Conservation (phyloP, 2,329 filamentous ascomycete species). For the Podosphaera xanthii region DNA sequence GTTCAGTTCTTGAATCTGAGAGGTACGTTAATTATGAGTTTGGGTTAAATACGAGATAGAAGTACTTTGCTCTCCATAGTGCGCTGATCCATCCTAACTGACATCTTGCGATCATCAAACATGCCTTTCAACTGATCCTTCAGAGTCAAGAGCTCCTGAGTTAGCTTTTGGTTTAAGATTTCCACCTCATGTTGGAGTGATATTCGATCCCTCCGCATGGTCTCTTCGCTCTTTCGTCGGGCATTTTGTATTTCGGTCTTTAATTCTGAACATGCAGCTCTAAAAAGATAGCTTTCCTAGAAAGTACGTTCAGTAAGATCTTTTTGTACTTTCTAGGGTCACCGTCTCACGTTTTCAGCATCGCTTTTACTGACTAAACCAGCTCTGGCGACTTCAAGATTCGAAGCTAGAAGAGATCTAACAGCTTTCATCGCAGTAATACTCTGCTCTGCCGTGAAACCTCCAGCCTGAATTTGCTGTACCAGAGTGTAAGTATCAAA, state of each 20-base stretch:
- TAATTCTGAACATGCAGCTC: conserved; percentile 79
- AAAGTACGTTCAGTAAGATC: neutral
- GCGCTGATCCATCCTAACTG: conserved; percentile 69
- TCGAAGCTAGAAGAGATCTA: conserved; percentile 49
- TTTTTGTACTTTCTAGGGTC: no score
- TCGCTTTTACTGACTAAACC: conserved; percentile 75
- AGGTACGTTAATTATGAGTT: neutral
- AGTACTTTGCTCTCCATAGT: conserved; percentile 53
- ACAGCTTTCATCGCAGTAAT: conserved; percentile 85
- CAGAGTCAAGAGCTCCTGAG: conserved; percentile 58
- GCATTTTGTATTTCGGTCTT: conserved; percentile 67
- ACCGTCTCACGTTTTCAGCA: conserved; percentile 46
- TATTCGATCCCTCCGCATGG: conserved; percentile 60
- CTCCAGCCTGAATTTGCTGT: conserved; percentile 46
- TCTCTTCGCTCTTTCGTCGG: conserved; percentile 53
- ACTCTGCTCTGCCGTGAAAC: conserved; percentile 52
- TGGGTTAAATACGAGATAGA: neutral
- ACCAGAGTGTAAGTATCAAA: conserved; percentile 90
- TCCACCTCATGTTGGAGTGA: conserved; percentile 90
- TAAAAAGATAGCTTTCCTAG: conserved; percentile 72
- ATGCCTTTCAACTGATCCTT: conserved; percentile 87
- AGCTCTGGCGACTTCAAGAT: conserved; percentile 59
- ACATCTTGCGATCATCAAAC: conserved; percentile 92
- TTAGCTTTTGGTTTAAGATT: conserved; percentile 63
- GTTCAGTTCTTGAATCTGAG: conserved; percentile 71